Percentiles rank a stretch among this genome's conserved stretches.
These are phyloP conservation scores for Lasiodiplodia citricola DNA, from an alignment of 2,329 filamentous ascomycete genomes.

Conservation along the genomic window DNA sequence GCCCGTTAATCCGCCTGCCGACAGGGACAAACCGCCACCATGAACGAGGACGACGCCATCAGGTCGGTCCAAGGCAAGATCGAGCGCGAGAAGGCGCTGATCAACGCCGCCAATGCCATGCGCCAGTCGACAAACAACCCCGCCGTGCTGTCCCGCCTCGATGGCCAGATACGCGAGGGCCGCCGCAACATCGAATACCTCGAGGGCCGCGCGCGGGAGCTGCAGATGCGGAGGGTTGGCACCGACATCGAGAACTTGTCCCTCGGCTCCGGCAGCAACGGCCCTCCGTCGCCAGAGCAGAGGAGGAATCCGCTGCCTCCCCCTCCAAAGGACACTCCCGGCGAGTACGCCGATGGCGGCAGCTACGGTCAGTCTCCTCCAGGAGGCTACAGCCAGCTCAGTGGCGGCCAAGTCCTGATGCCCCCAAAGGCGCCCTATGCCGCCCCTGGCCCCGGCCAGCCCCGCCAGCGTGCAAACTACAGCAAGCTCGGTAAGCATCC, in stretches of 20 bases:
- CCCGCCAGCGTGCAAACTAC: slow-evolving; percentile 80
- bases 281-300: slow-evolving; percentile 42
- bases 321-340: slow-evolving; percentile 73
- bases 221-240: slow-evolving; percentile 80
- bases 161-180: slow-evolving; percentile 92
- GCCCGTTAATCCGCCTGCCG: slow-evolving; percentile 1
- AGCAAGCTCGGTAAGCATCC: slow-evolving; percentile 80
- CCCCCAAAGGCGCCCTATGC: slow-evolving; percentile 81
- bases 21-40: slow-evolving; percentile 45
- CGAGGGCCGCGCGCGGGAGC: slow-evolving; percentile 86
- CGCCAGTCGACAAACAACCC: slow-evolving; percentile 95
- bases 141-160: slow-evolving; percentile 84
- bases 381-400: slow-evolving; percentile 63
- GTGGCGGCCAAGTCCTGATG: slow-evolving; percentile 75
- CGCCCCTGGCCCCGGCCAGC: slow-evolving; percentile 70
- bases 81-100: slow-evolving; percentile 92
- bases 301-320: slow-evolving; percentile 54
- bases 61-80: slow-evolving; percentile 95
- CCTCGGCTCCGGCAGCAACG: slow-evolving; percentile 57
- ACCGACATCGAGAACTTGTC: slow-evolving; percentile 71
- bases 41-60: slow-evolving; percentile 67
- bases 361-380: slow-evolving; percentile 66
- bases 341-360: slow-evolving; percentile 60
- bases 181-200: slow-evolving; percentile 94
- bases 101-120: slow-evolving; percentile 94